phyloP scores from a whole-genome alignment of 2,329 filamentous ascomycete species.

The Plenodomus biglobosus region DNA sequence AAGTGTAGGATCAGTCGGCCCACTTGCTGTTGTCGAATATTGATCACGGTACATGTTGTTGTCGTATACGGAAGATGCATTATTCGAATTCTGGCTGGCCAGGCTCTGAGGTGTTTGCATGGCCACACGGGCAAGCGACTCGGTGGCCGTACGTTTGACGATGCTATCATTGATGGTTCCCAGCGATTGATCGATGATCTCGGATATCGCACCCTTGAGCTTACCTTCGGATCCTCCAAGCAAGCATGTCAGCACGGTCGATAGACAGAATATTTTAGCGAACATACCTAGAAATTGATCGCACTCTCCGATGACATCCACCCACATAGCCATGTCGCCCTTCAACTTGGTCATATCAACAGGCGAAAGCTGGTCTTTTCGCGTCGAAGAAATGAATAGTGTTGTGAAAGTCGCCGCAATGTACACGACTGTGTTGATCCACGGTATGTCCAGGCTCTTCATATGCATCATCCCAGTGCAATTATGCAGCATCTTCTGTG shows the following conservation, averaged over 20 bases:
- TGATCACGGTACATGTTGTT: conserved; percentile 28
- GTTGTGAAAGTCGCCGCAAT: conserved; percentile 73
- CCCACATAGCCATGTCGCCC: conserved; percentile 69
- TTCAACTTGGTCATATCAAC: conserved; percentile 63
- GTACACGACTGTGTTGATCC: conserved; percentile 73
- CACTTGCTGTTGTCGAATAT: conserved; percentile 21
- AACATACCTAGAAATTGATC: conserved; percentile 67
- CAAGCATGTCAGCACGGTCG: background rate
- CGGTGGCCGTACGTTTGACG: conserved; percentile 48
- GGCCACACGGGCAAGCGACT: conserved; percentile 46
- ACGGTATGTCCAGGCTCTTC: conserved; percentile 74
- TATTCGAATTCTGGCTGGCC: conserved; percentile 5
- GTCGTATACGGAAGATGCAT: conserved; percentile 18
- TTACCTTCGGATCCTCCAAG: conserved; percentile 51
- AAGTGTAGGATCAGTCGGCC: conserved; percentile 24
- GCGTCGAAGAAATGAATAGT: conserved; percentile 69
- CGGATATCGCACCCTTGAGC: conserved; percentile 52
- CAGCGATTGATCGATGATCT: conserved; percentile 53
- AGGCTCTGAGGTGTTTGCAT: conserved; percentile 33
- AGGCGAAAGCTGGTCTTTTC: conserved; percentile 60
- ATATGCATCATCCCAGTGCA: conserved; percentile 62
- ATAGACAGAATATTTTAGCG: background rate
- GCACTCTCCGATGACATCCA: conserved; percentile 67
- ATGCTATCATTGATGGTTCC: conserved; percentile 51
- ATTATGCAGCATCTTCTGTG: conserved; percentile 63